Conservation (phyloP, 306 rosid species). For the Casuarina equisetifolia region DNA sequence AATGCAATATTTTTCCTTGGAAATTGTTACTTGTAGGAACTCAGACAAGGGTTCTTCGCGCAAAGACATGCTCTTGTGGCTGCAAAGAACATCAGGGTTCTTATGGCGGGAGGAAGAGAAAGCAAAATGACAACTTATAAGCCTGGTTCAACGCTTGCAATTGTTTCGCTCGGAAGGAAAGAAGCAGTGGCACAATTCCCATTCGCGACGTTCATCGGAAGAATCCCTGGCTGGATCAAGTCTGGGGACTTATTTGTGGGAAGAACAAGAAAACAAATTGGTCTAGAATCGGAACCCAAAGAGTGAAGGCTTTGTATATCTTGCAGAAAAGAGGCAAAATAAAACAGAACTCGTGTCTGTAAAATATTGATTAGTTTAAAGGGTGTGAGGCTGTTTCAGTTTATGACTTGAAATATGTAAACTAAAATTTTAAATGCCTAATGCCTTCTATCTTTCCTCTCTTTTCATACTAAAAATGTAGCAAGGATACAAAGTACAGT, state of each 20-base stretch:
- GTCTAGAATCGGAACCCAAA: conserved; percentile 31
- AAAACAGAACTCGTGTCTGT: neutral
- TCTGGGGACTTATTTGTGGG: conserved; percentile 79
- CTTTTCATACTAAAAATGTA: no score
- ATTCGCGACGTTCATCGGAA: conserved; percentile 48
- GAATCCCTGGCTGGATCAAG: conserved; percentile 61
- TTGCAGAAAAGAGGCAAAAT: neutral
- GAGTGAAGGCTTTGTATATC: conserved; percentile 8
- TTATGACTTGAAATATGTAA: neutral
- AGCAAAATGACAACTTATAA: conserved; percentile 44
- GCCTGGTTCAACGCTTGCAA: conserved; percentile 45
- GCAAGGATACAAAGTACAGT: no score
- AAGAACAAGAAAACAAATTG: conserved; percentile 65
- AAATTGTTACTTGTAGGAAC: conserved; percentile 51
- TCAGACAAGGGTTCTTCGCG: conserved; percentile 77
- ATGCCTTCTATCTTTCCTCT: no score
- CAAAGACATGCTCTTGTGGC: conserved; percentile 64
- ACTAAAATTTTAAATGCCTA: neutral
- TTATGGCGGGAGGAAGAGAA: conserved; percentile 48
- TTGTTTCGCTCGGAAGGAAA: conserved; percentile 73
- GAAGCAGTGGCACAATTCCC: conserved; percentile 73
- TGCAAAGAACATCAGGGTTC: conserved; percentile 57
- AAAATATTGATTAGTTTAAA: conserved; percentile 1
- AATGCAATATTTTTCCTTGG: conserved; percentile 17
- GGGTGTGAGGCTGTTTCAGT: neutral